A percentile compares a stretch with the other conserved stretches of the same genome.
Conservation (phyloP, 2,329 filamentous ascomycete species). For the Knoxdaviesia proteae region DNA sequence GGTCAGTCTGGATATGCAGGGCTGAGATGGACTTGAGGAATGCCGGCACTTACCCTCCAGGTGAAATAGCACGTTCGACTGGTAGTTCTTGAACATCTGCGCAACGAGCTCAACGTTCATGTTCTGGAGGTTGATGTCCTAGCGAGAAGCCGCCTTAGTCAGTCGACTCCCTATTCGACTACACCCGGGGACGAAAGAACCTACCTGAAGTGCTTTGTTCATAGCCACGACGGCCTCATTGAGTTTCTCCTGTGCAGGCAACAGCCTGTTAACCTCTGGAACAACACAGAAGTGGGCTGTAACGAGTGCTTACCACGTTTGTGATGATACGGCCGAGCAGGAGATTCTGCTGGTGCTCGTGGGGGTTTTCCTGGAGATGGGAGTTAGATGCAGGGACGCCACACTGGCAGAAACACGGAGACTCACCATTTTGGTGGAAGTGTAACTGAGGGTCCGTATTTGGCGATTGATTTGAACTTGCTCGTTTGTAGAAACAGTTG, state of each 20-base stretch:
- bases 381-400: too few species aligned
- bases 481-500: too few species aligned
- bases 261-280: conserved; percentile 3
- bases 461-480: too few species aligned
- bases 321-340: conserved; percentile 88
- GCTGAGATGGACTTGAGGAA: not conserved
- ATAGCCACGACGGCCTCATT: conserved; percentile 85
- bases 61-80: conserved; percentile 93
- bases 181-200: not conserved
- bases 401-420: too few species aligned
- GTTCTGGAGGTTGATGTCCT: conserved; percentile 97
- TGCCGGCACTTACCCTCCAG: conserved; percentile 51
- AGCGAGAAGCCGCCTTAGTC: not conserved
- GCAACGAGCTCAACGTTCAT: conserved; percentile 97
- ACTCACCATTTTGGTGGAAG: too few species aligned
- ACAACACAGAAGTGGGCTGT: too few species aligned
- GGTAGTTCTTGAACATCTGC: conserved; percentile 99
- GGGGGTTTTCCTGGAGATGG: conserved; percentile 57
- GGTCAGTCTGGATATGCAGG: conserved; percentile 6
- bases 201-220: conserved; percentile 76
- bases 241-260: conserved; percentile 60
- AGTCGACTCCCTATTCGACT: not conserved
- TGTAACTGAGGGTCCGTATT: too few species aligned
- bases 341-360: conserved; percentile 91
- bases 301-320: conserved; percentile 56